Base-by-base conservation (phyloP, 192 early-diverging fungal genomes). In the Thoreauomyces humboldtii region DNA sequence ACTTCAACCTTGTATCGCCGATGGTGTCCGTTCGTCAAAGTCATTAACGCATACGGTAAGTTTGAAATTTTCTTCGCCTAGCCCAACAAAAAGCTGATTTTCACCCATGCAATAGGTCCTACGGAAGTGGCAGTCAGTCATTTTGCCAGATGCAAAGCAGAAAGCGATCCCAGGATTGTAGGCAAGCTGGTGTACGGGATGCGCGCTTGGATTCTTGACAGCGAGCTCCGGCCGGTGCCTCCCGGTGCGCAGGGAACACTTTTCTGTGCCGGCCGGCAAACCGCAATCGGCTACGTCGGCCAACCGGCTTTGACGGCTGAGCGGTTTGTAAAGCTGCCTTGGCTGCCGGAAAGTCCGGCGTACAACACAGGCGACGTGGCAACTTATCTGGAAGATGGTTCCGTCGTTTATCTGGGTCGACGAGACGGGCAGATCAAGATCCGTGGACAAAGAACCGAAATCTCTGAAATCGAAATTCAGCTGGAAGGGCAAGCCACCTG, bases 261-360 rank as follows among this genome's bases (percentile, higher is more conserved):
- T 2, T 74, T 24, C 42, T 55, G 80, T 15, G 75, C 5, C 67
- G 77, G 14, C 24, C 29, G 35, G 4, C 53, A 70, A n/a, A 72
- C 82, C 34, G 14, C 38, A 56, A 6, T 71, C 74, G 79, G 78
- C 7, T 81, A 81, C 58, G 2, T 81, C 2, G 73, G 71, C 34
- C 59, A 69, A 7, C 67, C 59, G 19, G 75, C 70, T 19, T 42
- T 75, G 24, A 81, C 70, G 9, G 44, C 44, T 17, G 38, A 72
- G 58, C 53, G 52, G 32, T 81, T 81, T 25, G 29, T 61, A 11
- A 22, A 21, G 11, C 45, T 71, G 24, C 28, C 34, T 11, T n/a
- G 47, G 22, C 19, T 48, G n/a, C 46, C 35, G 27, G 55, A 42
- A n/a, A 54, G 45, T 14, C 35, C 55, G 24, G 21, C 71, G 21